Conservation (phyloP, 345 rosid genomes). For the Camelina laxa region DNA sequence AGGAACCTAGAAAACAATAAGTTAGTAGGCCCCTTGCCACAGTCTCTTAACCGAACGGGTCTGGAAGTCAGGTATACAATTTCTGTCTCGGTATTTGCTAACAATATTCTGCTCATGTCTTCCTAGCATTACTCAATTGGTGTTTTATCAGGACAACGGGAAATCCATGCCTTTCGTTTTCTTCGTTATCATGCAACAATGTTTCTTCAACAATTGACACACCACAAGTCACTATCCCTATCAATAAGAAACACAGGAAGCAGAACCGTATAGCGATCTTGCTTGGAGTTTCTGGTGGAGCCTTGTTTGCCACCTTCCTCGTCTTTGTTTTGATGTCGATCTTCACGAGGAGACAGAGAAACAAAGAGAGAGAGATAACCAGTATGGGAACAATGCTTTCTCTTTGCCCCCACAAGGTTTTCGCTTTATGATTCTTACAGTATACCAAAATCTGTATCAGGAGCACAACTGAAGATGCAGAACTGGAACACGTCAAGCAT, state of each 20-base stretch:
- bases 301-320: slow-evolving; percentile 55
- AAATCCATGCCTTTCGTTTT: slow-evolving; percentile 78
- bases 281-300: slow-evolving; percentile 67
- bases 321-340: slow-evolving; percentile 47
- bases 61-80: slow-evolving; percentile 71
- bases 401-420: slow-evolving; percentile 3
- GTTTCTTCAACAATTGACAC: slow-evolving; percentile 71
- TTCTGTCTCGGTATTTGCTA: background rate
- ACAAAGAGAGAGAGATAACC: slow-evolving; percentile 46
- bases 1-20: slow-evolving; percentile 90
- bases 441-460: slow-evolving; percentile 40
- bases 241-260: slow-evolving; percentile 51
- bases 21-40: slow-evolving; percentile 74
- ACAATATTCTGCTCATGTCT: slow-evolving; percentile 1
- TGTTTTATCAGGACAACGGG: slow-evolving; percentile 66
- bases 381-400: slow-evolving; percentile 51
- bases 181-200: slow-evolving; percentile 62
- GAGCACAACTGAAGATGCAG: slow-evolving; percentile 61
- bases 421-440: slow-evolving; percentile 22
- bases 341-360: slow-evolving; percentile 51
- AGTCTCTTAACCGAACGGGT: slow-evolving; percentile 65
- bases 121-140: slow-evolving; percentile 29
- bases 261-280: slow-evolving; percentile 52
- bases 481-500: slow-evolving; percentile 85
- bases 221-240: slow-evolving; percentile 74